Conservation (phyloP, 2,329 filamentous ascomycete species). For the Fusarium compactum region DNA sequence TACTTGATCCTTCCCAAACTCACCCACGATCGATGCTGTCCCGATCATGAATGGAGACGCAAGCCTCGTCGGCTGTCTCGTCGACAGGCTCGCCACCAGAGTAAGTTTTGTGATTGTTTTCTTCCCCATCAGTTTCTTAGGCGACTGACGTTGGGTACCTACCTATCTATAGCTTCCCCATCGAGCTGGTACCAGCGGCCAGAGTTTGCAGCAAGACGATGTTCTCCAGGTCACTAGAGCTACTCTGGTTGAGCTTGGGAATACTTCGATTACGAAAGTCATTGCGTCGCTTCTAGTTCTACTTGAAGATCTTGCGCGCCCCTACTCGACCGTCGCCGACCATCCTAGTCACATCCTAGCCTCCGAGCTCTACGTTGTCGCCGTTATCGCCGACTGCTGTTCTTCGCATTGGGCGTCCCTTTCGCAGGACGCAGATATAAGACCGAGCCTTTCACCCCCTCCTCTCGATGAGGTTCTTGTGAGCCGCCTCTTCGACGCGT, state of each 20-base stretch:
- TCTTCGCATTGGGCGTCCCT: conserved; percentile 68
- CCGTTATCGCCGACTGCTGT: conserved; percentile 74
- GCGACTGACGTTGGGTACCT: conserved; percentile 55
- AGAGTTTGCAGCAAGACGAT: conserved; percentile 71
- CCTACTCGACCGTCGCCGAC: conserved; percentile 62
- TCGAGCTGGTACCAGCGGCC: conserved; percentile 68
- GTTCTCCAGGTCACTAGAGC: conserved; percentile 70
- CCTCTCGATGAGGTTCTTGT: conserved; percentile 65
- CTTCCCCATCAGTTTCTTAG: conserved; percentile 8
- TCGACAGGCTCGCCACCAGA: conserved; percentile 72
- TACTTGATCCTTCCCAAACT: conserved; percentile 32
- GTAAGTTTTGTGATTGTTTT: conserved; percentile 54
- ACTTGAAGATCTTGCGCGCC: conserved; percentile 68
- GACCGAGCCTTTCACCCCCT: conserved; percentile 48
- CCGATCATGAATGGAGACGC: conserved; percentile 68
- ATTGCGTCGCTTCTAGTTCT: conserved; percentile 68
- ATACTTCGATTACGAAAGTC: conserved; percentile 64
- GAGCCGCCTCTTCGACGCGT: conserved; percentile 65
- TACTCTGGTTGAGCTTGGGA: conserved; percentile 71
- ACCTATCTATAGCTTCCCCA: conserved; percentile 70
- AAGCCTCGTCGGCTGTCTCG: conserved; percentile 70
- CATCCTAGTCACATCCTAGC: conserved; percentile 71
- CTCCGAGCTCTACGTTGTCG: conserved; percentile 74
- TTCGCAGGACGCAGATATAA: conserved; percentile 46
- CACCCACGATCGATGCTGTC: conserved; percentile 41